Conservation (phyloP, 192 early-diverging fungal species). For the Backusella liffmaniae region DNA sequence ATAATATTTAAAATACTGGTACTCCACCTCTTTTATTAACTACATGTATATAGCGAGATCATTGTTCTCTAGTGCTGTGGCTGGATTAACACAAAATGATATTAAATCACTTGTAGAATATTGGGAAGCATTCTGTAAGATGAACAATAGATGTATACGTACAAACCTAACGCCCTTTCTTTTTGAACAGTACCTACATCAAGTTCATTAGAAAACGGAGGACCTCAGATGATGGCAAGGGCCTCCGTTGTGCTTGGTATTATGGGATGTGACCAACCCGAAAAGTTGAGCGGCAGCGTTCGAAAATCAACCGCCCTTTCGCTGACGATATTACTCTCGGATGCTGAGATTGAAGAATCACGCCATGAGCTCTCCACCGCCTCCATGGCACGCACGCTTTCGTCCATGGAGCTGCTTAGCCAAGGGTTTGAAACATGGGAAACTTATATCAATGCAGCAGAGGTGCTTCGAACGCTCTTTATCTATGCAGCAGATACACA, state of each 20-base stretch:
- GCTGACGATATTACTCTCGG: slow-evolving; percentile 61
- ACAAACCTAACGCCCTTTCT: not conserved
- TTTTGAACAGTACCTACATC: slow-evolving; percentile 19
- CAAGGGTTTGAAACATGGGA: slow-evolving; percentile 77
- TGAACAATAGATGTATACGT: not conserved
- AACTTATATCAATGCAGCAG: slow-evolving; percentile 66
- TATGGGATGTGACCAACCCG: slow-evolving; percentile 62
- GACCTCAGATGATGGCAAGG: slow-evolving; percentile 49
- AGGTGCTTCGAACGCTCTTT: slow-evolving; percentile 62
- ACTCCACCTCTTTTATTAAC: not conserved
- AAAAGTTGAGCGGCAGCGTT: slow-evolving; percentile 42
- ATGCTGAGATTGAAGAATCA: slow-evolving; percentile 50
- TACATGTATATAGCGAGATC: slow-evolving; percentile 42
- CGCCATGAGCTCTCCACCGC: slow-evolving; percentile 10
- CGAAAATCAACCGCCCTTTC: slow-evolving; percentile 66
- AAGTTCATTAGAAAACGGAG: slow-evolving; percentile 15
- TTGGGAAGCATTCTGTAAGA: slow-evolving; percentile 66
- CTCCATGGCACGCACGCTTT: slow-evolving; percentile 14
- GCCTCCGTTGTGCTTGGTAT: slow-evolving; percentile 77
- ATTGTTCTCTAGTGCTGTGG: slow-evolving; percentile 55
- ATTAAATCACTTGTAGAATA: slow-evolving; percentile 57
- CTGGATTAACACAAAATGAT: slow-evolving; percentile 48
- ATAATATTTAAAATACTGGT: not conserved
- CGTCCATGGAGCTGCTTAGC: slow-evolving; percentile 66
- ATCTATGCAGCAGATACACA: slow-evolving; percentile 46